Conservation (phyloP, 1,284 basidiomycete species). For the Apiotrichum gracile region DNA sequence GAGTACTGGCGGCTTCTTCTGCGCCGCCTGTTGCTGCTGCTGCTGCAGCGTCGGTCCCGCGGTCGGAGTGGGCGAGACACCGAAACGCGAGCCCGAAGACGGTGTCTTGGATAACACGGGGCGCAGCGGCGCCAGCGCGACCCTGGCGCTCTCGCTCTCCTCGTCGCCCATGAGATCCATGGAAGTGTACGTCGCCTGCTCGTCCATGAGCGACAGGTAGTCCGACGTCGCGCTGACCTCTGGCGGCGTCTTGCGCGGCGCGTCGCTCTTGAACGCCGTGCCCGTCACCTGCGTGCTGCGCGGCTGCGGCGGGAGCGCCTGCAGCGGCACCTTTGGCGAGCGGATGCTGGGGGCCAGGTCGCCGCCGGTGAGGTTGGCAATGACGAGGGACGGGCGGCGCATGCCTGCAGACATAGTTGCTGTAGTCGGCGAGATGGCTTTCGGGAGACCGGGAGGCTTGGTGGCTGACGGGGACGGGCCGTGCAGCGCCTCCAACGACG, state of each 20-base stretch:
- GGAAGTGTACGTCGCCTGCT: conserved; percentile 1
- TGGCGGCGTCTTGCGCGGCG: neutral
- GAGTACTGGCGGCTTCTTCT: conserved; percentile 1
- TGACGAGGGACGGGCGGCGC: conserved; percentile 20
- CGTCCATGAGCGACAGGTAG: conserved; percentile 12
- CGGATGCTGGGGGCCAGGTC: conserved; percentile 9
- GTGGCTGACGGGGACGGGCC: neutral
- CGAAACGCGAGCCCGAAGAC: conserved; percentile 8
- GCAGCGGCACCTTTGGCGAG: neutral
- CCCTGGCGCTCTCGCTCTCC: conserved; percentile 4
- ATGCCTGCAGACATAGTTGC: neutral
- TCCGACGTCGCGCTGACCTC: conserved; percentile 7
- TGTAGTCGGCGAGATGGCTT: neutral
- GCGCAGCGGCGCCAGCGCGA: conserved; percentile 7
- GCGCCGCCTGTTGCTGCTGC: conserved; percentile 4
- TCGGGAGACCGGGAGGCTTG: too few relatives aligned
- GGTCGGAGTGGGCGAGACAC: neutral
- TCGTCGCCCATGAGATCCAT: conserved; percentile 13
- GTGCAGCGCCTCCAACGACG: conserved; percentile 37
- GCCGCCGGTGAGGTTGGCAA: conserved; percentile 40
- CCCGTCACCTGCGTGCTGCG: conserved; percentile 47
- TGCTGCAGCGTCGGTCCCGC: neutral
- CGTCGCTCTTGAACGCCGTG: conserved; percentile 39
- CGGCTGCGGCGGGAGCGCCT: conserved; percentile 16
- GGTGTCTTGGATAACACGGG: conserved; percentile 5